Evolutionary conservation across 2,329 filamentous ascomycete species (phyloP), one percentile per base, ranked within the genome.

Genomic region (Pseudogymnoascus sp.): DNA sequence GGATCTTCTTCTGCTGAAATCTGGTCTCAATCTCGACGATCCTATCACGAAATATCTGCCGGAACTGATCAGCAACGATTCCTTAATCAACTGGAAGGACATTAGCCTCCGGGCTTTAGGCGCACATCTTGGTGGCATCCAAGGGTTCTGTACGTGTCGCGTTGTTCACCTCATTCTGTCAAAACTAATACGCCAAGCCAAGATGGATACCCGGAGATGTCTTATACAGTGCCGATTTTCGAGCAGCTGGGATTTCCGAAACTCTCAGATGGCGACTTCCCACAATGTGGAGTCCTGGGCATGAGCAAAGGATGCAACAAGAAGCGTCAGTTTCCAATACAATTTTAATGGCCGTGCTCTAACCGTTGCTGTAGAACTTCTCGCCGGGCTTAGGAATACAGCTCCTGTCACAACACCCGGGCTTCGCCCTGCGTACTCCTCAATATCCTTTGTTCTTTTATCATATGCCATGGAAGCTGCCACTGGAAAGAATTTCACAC

Each of bases 1-100:
- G 4, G 72, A 78, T 3, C 77, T 75, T 61, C 72, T 72, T 6
- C 76, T 76, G 65, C 70, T 80, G 13, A 37, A 63, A 39, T 23
- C 48, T 13, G 45, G 43, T 13, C 69, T 71, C 8, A 74, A 78
- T 63, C 78, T 76, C 71, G 73, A 75, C 39, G 71, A 75, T 5
- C 75, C 76, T 3, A 74, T 79, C 60, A 77, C 77, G 1, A 71
- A 73, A 21, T 77, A 76, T 61, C 68, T 79, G 14, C 76, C 77
- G 0, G 77, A 79, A 67, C 71, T 79, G 21, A 36, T 36, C 4
- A 57, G 48, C n/a, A 57, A 34, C n/a, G n/a, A 57, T 41, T 61
- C 60, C 16, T 34, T n/a, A 13, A 23, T 43, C 19, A 43, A 11
- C 31, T 61, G 60, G 60, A 28, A 61, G 31, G 60, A 23, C 2